Percentiles rank a stretch among this genome's conserved stretches.
Evolutionary conservation across 2,329 filamentous ascomycete genomes (phyloP).

Genomic region (Emmonsiellopsis sp.): DNA sequence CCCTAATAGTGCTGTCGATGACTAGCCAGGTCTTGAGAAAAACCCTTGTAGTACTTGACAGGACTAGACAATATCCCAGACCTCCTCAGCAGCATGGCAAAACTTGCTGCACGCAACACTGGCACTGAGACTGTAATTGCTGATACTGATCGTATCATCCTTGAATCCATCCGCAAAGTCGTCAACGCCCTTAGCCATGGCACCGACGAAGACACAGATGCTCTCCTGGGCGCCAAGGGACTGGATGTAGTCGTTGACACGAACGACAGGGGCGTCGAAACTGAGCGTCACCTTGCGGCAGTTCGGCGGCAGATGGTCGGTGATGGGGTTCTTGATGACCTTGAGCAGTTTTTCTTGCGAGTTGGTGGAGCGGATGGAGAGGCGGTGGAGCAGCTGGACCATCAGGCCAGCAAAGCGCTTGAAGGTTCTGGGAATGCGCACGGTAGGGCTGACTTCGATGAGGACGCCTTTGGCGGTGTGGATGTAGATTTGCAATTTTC

Average conservation of each 20-base stretch:
- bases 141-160: conserved; percentile 96
- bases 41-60: not conserved
- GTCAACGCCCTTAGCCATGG: conserved; percentile 95
- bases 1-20: not conserved
- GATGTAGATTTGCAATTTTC: conserved; percentile 96
- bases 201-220: conserved; percentile 94
- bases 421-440: conserved; percentile 95
- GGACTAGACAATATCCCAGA: conserved; percentile 79
- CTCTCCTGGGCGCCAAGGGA: conserved; percentile 73
- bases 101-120: conserved; percentile 99
- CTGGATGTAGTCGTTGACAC: conserved; percentile 81
- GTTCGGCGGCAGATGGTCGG: conserved; percentile 90
- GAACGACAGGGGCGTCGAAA: conserved; percentile 82
- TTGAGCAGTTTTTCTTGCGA: conserved; percentile 96
- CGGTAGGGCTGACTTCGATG: conserved; percentile 96
- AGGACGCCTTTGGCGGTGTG: conserved; percentile 94
- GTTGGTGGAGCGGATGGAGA: conserved; percentile 92
- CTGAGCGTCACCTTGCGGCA: conserved; percentile 96
- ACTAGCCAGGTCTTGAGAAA: not conserved
- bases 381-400: conserved; percentile 92
- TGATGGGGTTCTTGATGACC: conserved; percentile 97
- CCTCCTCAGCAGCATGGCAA: conserved; percentile 94
- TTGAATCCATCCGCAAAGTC: conserved; percentile 92
- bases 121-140: conserved; percentile 93
- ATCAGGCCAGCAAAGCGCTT: conserved; percentile 98